phyloP scores from a whole-genome alignment of 2,329 filamentous ascomycete species.

The Fusarium bactridioides region DNA sequence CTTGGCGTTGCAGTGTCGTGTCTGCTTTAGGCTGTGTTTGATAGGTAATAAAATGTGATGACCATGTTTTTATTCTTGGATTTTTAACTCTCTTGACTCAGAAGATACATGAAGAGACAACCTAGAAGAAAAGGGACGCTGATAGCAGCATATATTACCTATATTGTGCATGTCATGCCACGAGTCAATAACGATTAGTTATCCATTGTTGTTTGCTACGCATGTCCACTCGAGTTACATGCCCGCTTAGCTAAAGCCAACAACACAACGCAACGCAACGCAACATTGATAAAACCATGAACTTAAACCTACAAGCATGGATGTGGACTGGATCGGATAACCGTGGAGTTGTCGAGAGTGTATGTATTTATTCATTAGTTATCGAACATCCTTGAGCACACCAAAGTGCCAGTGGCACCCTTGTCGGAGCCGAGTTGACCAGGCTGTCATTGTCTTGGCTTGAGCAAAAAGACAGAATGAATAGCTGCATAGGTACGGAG shows the following conservation, averaged over 20 bases:
- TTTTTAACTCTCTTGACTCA: background rate
- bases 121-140: background rate
- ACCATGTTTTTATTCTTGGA: background rate
- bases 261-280: background rate
- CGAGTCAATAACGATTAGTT: background rate
- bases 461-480: background rate
- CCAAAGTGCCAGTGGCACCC: constrained; percentile 6
- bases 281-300: constrained; percentile 1
- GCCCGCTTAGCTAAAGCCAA: background rate
- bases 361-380: constrained; percentile 8
- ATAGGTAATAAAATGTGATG: constrained; percentile 1
- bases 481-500: background rate
- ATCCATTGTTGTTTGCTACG: background rate
- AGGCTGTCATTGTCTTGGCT: constrained; percentile 9
- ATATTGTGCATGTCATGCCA: constrained; percentile 14
- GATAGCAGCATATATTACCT: background rate
- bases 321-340: constrained; percentile 9
- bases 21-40: background rate
- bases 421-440: constrained; percentile 1
- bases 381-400: constrained; percentile 20
- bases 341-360: constrained; percentile 25
- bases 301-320: constrained; percentile 3
- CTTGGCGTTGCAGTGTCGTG: constrained; percentile 4
- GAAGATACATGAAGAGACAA: background rate
- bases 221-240: background rate